Base-by-base conservation (phyloP, 257 asterid species). In the Nicotiana paniculata region DNA sequence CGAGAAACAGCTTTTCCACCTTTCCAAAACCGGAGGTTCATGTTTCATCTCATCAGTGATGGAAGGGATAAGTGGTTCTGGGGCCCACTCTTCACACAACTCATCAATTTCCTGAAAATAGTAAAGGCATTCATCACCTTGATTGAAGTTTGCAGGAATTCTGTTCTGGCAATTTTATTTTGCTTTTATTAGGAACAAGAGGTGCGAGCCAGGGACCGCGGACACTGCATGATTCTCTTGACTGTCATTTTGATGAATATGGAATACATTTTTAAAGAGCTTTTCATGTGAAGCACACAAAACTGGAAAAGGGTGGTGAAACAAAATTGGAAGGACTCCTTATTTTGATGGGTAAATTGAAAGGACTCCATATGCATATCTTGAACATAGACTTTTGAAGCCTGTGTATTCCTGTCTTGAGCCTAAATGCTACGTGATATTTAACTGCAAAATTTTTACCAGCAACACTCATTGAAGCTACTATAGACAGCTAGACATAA, bases 1-100 rank as follows among this genome's bases (percentile, higher is more conserved):
- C 28, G 51, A 46, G 77, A 58, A 63, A 39, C 59, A 70, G n/a
- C 37, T 46, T 53, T 64, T 33, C 83, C 84, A 94, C 99, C 99
- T 92, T 87, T 96, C 97, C 84, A 96, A 37, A 21, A 92, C 91
- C 2, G 97, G 97, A 87, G 99, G 91, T 70, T 96, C 98, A 76
- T 86, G 87, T 86, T 89, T 91, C 91, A 87, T 85, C 57, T 91
- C 97, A 79, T 90, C 92, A 86, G 90, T 82, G 75, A 92, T 87
- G 66, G 89, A 30, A 55, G 98, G 97, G 86, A 92, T 95, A 77
- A 95, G 92, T 48, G 98, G 85, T 87, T 95, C 98, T 15, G 99
- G 99, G 83, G 87, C 90, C 99, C 99, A 95, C 82, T 95, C 98
- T 79, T 89, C 95, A 86, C 98, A 95, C 66, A 96, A 86, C 84